Base-by-base conservation (phyloP, 177 flowering plant species). In the Vitis hybrid region DNA sequence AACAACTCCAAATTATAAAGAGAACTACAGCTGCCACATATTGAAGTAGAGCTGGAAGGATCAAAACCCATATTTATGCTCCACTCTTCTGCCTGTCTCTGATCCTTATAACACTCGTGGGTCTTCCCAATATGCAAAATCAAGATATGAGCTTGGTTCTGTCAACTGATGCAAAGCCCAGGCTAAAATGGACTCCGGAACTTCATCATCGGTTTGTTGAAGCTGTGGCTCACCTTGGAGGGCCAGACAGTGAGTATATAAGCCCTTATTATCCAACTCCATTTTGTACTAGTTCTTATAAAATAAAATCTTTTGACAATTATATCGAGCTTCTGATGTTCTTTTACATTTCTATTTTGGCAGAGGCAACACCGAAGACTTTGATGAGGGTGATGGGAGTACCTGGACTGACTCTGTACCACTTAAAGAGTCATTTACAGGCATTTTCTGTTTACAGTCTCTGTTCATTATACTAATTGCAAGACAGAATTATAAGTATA, bases 381-480 rank as follows among this genome's bases (percentile, higher is more conserved):
- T 77, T 94, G 83, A 89, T 89, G 97, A 87, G 89, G 70, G 73
- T 82, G 65, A 94, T 94, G 97, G 89, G 89, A 22, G 82, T 90
- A 53, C 88, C 88, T 76, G 97, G 95, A 63, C 85, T 94, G 17
- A 92, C 96, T 66, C 69, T 92, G 71, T 92, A 89, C 82, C 98
- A 94, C 72, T 80, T 94, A 2, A 92, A 94, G 84, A 90, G 97
- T 77, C 97, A 94, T 81, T 87, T 94, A 77, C 98, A 94, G 95
- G 98, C 63, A 75, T 49, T 47, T 65, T 67, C 54, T 52, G 44
- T 74, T 56, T 2, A 67, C 62, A 59, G 15, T 60, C 38, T 56
- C 57, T 63, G 8, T 68, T 52, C n/a, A 14, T 68, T 13, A 65
- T 58, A 47, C 3, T 15, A 12, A 13, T 18, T 52, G 50, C 53